Conservation (phyloP, 768 basidiomycete species). For the Hysterangium stoloniferum region DNA sequence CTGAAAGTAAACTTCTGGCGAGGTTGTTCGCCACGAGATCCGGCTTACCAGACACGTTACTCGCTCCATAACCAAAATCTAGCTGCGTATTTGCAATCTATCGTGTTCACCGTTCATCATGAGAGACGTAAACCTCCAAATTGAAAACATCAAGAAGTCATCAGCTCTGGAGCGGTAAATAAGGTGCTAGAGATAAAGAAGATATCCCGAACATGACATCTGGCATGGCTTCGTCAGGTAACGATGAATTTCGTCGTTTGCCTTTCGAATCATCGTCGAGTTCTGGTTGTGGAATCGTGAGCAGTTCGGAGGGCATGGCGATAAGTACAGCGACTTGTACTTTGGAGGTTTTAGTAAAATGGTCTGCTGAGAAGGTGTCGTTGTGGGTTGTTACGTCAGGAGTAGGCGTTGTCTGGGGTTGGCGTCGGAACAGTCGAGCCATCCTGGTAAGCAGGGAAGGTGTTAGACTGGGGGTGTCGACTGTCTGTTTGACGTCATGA, state of each 20-base stretch:
- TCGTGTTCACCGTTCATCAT: no score
- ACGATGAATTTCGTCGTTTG: neutral
- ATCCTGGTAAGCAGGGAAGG: neutral
- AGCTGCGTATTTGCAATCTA: no score
- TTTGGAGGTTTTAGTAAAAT: neutral
- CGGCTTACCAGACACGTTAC: no score
- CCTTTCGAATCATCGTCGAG: neutral
- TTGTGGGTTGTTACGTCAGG: neutral
- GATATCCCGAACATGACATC: conserved; percentile 8
- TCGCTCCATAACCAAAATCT: no score
- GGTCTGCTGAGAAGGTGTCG: neutral
- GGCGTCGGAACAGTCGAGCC: neutral
- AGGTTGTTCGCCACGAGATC: no score
- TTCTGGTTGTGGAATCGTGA: neutral
- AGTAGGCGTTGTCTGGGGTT: neutral
- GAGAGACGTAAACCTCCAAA: no score
- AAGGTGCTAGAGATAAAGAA: no score
- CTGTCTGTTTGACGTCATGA: neutral
- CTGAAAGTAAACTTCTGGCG: no score
- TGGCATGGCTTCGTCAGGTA: neutral
- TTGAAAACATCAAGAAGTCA: no score
- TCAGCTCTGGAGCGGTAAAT: no score
- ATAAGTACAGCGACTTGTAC: conserved; percentile 11
- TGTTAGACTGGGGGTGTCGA: neutral
- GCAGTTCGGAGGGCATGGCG: conserved; percentile 7